Conservation (phyloP, 768 basidiomycete genomes). For the Leccinellum luteum region DNA sequence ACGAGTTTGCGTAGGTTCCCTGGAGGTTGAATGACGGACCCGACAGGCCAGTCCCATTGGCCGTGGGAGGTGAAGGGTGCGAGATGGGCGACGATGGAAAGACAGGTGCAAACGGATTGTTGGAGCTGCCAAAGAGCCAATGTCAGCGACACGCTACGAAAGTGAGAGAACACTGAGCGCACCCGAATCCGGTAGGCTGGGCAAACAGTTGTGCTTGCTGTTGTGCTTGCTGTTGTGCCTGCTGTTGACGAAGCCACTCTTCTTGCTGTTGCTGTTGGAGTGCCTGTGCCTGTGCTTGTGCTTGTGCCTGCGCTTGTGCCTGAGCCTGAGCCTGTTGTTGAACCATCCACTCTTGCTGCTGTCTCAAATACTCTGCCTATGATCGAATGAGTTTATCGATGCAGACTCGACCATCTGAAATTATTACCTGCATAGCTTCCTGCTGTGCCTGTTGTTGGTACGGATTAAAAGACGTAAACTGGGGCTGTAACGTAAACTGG, state of each 20-base stretch:
- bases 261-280: slow-evolving; percentile 50
- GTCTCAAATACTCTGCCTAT: slow-evolving; percentile 43
- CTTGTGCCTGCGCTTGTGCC: slow-evolving; percentile 26
- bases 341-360: slow-evolving; percentile 68
- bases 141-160: slow-evolving; percentile 18
- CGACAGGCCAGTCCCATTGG: slow-evolving; percentile 27
- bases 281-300: slow-evolving; percentile 32
- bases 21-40: slow-evolving; percentile 64
- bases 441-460: slow-evolving; percentile 93
- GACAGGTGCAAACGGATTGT: slow-evolving; percentile 87
- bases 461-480: slow-evolving; percentile 92
- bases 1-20: slow-evolving; percentile 60
- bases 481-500: slow-evolving; percentile 72
- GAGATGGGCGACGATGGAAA: slow-evolving; percentile 30
- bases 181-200: slow-evolving; percentile 79
- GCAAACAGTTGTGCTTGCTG: slow-evolving; percentile 38
- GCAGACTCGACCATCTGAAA: neutral
- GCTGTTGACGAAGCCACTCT: slow-evolving; percentile 63
- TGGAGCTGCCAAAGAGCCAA: slow-evolving; percentile 58
- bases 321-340: slow-evolving; percentile 48
- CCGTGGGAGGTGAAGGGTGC: slow-evolving; percentile 34
- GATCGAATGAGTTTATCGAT: slow-evolving; percentile 8
- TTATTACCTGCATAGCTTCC: slow-evolving; percentile 66
- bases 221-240: slow-evolving; percentile 42
- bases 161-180: slow-evolving; percentile 21